phyloP scores from a whole-genome alignment of 176 grass and related monocot genomes.

The Juncus effusus region DNA sequence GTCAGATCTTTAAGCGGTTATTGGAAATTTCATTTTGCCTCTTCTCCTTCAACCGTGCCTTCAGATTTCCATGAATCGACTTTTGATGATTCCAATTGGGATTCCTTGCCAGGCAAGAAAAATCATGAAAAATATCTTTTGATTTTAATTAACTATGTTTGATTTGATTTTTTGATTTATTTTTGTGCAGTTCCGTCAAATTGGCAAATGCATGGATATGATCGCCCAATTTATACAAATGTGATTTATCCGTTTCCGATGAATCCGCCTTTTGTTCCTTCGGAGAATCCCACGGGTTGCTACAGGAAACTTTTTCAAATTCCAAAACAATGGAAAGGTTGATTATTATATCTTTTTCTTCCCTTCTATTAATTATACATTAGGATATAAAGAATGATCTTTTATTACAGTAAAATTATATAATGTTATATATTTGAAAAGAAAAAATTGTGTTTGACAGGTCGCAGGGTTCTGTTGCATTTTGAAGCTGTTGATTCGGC shows the following conservation, averaged over 20 bases:
- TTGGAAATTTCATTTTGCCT: conserved; percentile 72
- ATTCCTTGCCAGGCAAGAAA: conserved; percentile 58
- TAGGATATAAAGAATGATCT: not conserved
- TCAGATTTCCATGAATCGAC: conserved; percentile 49
- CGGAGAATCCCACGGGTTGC: conserved; percentile 89
- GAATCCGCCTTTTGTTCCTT: conserved; percentile 78
- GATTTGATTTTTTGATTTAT: not conserved
- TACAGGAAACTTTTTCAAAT: conserved; percentile 75
- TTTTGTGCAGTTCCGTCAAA: conserved; percentile 76
- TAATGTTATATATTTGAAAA: too few species aligned
- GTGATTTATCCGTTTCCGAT: conserved; percentile 66
- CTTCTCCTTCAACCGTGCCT: conserved; percentile 62
- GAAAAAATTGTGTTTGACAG: conserved; percentile 31
- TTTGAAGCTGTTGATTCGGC: conserved; percentile 97
- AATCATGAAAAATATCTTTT: conserved; percentile 6
- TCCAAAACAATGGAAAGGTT: conserved; percentile 94
- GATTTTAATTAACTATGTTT: not conserved
- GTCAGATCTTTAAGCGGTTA: conserved; percentile 66
- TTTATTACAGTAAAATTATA: too few species aligned
- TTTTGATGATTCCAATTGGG: conserved; percentile 78
- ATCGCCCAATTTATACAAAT: conserved; percentile 85
- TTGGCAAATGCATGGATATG: conserved; percentile 97
- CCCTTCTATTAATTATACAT: conserved; percentile 1
- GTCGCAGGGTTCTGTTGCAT: conserved; percentile 85
- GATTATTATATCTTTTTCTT: not conserved